Conservation (phyloP, 257 asterid species). For the Thymus quinquecostatus region DNA sequence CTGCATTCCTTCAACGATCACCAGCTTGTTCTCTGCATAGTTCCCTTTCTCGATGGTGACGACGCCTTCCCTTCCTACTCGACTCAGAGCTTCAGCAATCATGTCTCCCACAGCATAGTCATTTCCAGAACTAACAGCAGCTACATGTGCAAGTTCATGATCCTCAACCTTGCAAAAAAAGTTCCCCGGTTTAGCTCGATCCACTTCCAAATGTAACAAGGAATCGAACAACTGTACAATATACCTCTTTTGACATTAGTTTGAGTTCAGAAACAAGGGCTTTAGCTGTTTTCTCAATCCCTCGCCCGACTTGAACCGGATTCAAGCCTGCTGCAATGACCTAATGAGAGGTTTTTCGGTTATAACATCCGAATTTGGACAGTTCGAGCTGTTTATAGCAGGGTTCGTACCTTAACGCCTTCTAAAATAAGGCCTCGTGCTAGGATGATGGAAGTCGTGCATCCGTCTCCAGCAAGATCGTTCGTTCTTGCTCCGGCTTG, state of each 20-base stretch:
- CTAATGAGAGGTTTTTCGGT: constrained; percentile 35
- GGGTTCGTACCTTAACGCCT: constrained; percentile 66
- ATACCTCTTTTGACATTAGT: constrained; percentile 80
- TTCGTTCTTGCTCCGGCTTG: constrained; percentile 90
- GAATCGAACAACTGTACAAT: background rate
- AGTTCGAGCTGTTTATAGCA: background rate
- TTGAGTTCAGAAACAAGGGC: constrained; percentile 76
- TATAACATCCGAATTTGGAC: background rate
- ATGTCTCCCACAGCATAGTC: constrained; percentile 64
- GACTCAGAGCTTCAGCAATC: constrained; percentile 68
- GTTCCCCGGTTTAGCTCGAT: background rate
- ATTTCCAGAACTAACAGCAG: constrained; percentile 93
- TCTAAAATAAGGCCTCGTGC: constrained; percentile 82
- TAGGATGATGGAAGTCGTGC: constrained; percentile 80
- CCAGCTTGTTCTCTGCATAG: constrained; percentile 55
- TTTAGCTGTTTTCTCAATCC: constrained; percentile 72
- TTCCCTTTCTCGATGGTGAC: constrained; percentile 78
- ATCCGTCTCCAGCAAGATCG: constrained; percentile 90
- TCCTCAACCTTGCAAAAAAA: constrained; percentile 66
- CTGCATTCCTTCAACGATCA: constrained; percentile 83
- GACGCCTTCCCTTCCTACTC: constrained; percentile 69
- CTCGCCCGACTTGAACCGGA: constrained; percentile 81
- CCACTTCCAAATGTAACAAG: background rate
- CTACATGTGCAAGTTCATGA: constrained; percentile 77
- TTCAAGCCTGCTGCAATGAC: constrained; percentile 77